These are phyloP conservation scores for Sporobolomyces phaffii DNA, from an alignment of 768 basidiomycete genomes.

Conservation along the genomic window DNA sequence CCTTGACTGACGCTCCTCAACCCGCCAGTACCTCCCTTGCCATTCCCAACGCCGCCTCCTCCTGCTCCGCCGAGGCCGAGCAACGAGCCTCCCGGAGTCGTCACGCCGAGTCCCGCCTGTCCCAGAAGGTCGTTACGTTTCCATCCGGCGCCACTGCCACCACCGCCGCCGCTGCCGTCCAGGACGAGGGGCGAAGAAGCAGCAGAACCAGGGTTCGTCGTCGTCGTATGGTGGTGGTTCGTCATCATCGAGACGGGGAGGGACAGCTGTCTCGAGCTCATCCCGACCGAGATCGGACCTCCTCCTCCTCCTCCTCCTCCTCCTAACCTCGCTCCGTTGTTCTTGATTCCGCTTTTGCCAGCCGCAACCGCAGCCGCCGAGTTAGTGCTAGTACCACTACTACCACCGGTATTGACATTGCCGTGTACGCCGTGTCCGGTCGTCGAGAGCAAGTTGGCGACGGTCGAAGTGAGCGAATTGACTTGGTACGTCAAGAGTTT, in stretches of 20 bases:
- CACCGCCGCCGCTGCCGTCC: too few species aligned
- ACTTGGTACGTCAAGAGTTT: constrained; percentile 64
- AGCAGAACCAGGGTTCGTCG: too few species aligned
- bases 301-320: neutral
- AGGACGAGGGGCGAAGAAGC: too few species aligned
- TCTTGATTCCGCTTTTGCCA: too few species aligned
- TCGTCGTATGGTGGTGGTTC: too few species aligned
- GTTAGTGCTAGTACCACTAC: too few species aligned
- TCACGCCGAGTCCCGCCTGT: constrained; percentile 21
- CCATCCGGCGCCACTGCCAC: neutral
- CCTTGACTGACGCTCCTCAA: constrained; percentile 10
- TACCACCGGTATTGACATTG: too few species aligned
- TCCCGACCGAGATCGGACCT: constrained; percentile 46
- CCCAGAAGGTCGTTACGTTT: neutral
- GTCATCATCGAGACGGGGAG: constrained; percentile 22
- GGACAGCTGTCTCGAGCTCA: constrained; percentile 17
- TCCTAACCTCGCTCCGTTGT: too few species aligned
- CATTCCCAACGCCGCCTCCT: neutral
- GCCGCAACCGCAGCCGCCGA: too few species aligned
- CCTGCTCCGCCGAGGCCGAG: neutral
- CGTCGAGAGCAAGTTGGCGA: constrained; percentile 68
- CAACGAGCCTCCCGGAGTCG: constrained; percentile 53
- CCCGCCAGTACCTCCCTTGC: neutral
- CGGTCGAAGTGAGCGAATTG: constrained; percentile 72
- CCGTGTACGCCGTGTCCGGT: neutral